phyloP scores from a whole-genome alignment of 345 rosid species.

The Raphanus raphanistrum region DNA sequence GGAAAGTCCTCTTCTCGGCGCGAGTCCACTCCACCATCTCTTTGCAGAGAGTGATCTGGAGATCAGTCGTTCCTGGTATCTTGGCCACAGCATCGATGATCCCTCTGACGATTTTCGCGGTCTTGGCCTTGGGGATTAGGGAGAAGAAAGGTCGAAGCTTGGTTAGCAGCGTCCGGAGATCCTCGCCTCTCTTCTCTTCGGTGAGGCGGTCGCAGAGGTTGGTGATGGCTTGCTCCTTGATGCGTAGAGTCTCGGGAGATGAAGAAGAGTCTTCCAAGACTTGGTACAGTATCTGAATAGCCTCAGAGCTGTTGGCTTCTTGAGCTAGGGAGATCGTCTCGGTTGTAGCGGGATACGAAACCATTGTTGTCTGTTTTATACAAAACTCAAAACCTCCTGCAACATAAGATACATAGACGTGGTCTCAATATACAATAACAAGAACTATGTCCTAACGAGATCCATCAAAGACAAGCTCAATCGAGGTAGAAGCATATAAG shows the following conservation, averaged over 20 bases:
- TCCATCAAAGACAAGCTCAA: constrained; percentile 5
- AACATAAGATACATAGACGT: constrained; percentile 11
- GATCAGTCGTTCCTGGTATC: constrained; percentile 86
- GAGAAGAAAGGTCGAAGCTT: constrained; percentile 85
- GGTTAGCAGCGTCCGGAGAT: constrained; percentile 66
- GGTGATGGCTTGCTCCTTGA: constrained; percentile 79
- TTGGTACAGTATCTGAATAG: constrained; percentile 64
- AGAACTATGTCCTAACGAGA: neutral
- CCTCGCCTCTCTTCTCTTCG: constrained; percentile 81
- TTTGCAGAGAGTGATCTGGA: constrained; percentile 84
- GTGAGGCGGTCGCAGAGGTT: constrained; percentile 77
- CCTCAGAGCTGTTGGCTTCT: constrained; percentile 74
- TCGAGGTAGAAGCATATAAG: neutral
- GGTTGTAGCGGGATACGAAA: constrained; percentile 53
- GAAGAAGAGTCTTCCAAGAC: constrained; percentile 82
- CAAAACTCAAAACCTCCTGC: constrained; percentile 46
- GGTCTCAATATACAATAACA: neutral
- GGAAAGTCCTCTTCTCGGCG: constrained; percentile 88
- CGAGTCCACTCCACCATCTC: constrained; percentile 96
- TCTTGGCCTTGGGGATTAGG: constrained; percentile 89
- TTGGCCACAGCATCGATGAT: constrained; percentile 92
- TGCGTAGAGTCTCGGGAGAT: constrained; percentile 70
- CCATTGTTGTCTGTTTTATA: constrained; percentile 37
- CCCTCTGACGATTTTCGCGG: constrained; percentile 85
- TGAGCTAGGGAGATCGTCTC: constrained; percentile 67